Base-by-base conservation (phyloP, 176 grass and related monocot species). In the Phyllostachys edulis region DNA sequence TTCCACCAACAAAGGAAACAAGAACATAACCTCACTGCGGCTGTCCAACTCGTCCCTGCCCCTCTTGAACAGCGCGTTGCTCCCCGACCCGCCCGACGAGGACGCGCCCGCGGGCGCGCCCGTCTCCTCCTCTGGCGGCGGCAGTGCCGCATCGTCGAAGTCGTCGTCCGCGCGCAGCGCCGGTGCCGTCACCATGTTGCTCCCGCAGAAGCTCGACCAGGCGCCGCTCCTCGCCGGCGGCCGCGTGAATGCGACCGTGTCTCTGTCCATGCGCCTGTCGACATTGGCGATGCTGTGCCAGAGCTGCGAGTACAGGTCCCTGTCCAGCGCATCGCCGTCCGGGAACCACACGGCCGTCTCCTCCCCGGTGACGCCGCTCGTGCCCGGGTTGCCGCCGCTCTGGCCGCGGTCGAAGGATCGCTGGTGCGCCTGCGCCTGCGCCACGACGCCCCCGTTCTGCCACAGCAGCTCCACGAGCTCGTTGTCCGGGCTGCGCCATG, bases 381-480 rank as follows among this genome's bases (percentile, higher is more conserved):
- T 65, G 37, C 76, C 78, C 17, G 41, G 69, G 4, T 66, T 27
- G 18, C 59, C 62, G 70, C 5, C 64, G 69, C 18, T 83, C 89
- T 4, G 64, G 63, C 1, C 50, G n/a, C 40, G 2, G 41, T 55
- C 11, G 78, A 68, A 27, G 17, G 38, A n/a, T 64, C 63, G 76
- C 26, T 66, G 80, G 38, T 34, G 81, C 27, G 45, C 42, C 73
- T 87, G 85, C 73, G 77, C 88, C 76, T 95, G 96, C 78, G 81
- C 86, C 27, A 96, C 83, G 37, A 95, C 79, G 12, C 57, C 83
- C 5, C 93, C 91, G 63, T 99, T 85, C 80, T 92, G 90, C 97
- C 97, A 99, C 32, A 99, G 40, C 8, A 99, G 79, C 74, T 99
- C 97, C 42, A 96, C 68, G 10, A 99, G 81, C 69, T 94, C 97